A percentile compares a stretch with the other conserved stretches of the same genome.
These are phyloP conservation scores for Orychophragmus violaceus DNA, from an alignment of 345 rosid genomes.

Conservation along the genomic window DNA sequence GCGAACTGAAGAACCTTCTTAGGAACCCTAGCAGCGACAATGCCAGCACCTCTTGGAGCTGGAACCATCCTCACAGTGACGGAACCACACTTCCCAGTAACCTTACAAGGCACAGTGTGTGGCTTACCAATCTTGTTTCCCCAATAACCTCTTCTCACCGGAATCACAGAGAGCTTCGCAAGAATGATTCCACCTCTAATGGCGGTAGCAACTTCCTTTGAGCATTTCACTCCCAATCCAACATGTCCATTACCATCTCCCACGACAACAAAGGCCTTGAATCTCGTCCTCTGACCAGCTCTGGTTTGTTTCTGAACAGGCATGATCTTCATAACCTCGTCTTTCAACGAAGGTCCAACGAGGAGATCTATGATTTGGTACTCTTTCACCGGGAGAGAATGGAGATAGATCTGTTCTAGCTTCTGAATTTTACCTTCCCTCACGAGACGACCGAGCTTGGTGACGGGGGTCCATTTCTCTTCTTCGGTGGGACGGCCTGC, in stretches of 20 bases:
- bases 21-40: conserved; percentile 37
- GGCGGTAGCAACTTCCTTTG: conserved; percentile 61
- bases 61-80: background rate
- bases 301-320: background rate
- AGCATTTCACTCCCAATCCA: conserved; percentile 29
- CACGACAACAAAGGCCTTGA: conserved; percentile 61
- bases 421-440: conserved; percentile 34
- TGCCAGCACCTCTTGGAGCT: background rate
- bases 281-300: background rate
- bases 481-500: too few species aligned
- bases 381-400: conserved; percentile 79
- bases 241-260: conserved; percentile 64
- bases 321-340: conserved; percentile 30
- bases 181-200: conserved; percentile 58
- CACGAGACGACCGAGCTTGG: too few species aligned
- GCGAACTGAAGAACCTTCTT: conserved; percentile 75
- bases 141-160: conserved; percentile 33
- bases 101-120: background rate
- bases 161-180: conserved; percentile 63
- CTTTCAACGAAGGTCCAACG: conserved; percentile 32
- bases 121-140: background rate
- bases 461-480: too few species aligned
- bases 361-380: conserved; percentile 39
- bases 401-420: conserved; percentile 66
- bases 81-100: background rate